Evolutionary conservation across 768 basidiomycete species (phyloP).

Genomic region (Sarcomyxa edulis): DNA sequence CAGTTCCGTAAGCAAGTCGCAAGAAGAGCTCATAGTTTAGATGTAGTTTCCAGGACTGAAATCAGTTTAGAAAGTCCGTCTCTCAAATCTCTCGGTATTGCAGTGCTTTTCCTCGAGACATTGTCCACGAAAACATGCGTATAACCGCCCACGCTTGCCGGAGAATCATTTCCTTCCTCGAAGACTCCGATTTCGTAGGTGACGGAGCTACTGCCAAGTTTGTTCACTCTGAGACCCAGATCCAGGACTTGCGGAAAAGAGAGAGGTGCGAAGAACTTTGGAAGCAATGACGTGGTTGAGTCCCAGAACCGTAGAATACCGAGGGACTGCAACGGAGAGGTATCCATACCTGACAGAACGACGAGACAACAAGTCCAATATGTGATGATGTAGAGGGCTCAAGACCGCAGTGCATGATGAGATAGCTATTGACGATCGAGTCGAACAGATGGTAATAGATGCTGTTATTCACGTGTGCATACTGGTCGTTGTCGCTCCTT

Average conservation of each 20-base stretch:
- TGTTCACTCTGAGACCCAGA: conserved; percentile 63
- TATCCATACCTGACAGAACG: conserved; percentile 54
- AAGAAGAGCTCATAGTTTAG: conserved; percentile 2
- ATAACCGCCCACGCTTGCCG: conserved; percentile 53
- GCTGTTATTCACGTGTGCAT: conserved; percentile 76
- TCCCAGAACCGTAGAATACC: neutral
- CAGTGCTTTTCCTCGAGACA: conserved; percentile 46
- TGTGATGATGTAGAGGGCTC: conserved; percentile 42
- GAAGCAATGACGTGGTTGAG: neutral
- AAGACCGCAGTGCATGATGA: conserved; percentile 59
- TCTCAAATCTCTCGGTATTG: conserved; percentile 37
- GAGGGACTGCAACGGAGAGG: neutral
- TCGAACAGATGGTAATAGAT: conserved; percentile 82
- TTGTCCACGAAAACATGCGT: conserved; percentile 83
- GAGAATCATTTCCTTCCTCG: conserved; percentile 27
- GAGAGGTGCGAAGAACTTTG: conserved; percentile 66
- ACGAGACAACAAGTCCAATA: conserved; percentile 78
- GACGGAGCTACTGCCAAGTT: conserved; percentile 71
- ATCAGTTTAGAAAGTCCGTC: conserved; percentile 41
- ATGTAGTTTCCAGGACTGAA: neutral
- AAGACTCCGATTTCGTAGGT: conserved; percentile 81
- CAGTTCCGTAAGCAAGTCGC: too few relatives aligned
- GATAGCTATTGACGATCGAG: conserved; percentile 76
- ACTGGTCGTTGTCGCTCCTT: conserved; percentile 90
- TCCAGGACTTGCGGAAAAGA: conserved; percentile 70